These are phyloP conservation scores for Paragyromitra xinjiangensis DNA, from an alignment of 495 filamentous ascomycete species.

Conservation along the genomic window DNA sequence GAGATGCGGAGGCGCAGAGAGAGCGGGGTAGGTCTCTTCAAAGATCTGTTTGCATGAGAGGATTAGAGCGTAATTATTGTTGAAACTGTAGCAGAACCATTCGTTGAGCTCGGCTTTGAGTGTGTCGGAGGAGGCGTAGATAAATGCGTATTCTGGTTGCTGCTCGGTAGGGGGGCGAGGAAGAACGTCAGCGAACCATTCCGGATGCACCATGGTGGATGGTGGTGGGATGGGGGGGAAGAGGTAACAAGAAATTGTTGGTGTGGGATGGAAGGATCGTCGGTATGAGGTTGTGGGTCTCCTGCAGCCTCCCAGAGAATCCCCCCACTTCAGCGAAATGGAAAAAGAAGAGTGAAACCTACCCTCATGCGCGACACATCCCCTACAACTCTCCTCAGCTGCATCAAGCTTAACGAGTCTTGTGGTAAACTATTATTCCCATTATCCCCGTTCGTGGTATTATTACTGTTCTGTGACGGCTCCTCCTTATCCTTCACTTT, in stretches of 20 bases:
- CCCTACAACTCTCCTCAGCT: constrained; percentile 80
- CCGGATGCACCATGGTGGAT: not conserved
- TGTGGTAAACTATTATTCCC: constrained; percentile 53
- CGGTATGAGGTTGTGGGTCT: not conserved
- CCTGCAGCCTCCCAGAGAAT: not conserved
- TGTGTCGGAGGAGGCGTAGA: constrained; percentile 81
- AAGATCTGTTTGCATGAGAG: constrained; percentile 76
- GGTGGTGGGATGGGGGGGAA: not conserved
- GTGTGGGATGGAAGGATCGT: not conserved
- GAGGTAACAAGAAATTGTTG: not conserved
- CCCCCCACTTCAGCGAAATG: not conserved
- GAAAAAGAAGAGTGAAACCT: not conserved
- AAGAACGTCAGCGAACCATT: constrained; percentile 23
- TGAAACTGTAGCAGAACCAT: constrained; percentile 97
- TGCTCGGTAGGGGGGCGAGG: constrained; percentile 56
- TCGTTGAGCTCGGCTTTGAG: constrained; percentile 91
- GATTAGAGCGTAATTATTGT: constrained; percentile 73
- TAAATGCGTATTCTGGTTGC: constrained; percentile 89
- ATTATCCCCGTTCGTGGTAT: constrained; percentile 11
- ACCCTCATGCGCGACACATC: constrained; percentile 60
- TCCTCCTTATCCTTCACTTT: constrained; percentile 39
- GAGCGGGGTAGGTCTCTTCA: constrained; percentile 64
- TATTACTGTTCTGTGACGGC: constrained; percentile 1
- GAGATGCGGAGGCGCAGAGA: constrained; percentile 49
- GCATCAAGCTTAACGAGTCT: constrained; percentile 83